phyloP scores from a whole-genome alignment of 1,284 basidiomycete genomes.

The Marasmius sp. region DNA sequence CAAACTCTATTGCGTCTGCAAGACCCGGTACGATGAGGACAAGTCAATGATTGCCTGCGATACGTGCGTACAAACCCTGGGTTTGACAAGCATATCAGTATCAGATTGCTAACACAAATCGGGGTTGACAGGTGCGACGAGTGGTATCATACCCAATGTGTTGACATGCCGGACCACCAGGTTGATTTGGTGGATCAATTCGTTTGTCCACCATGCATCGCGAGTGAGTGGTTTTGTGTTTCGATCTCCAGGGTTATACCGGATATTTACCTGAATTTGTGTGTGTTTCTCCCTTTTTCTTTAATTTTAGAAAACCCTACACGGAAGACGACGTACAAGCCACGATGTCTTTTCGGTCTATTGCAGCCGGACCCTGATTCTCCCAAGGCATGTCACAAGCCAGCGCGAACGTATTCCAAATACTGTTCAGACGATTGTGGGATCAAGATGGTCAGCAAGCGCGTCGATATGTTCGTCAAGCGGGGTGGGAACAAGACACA shows the following conservation, averaged over 20 bases:
- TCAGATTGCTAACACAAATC: conserved; percentile 6
- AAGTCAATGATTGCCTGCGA: conserved; percentile 90
- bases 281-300: conserved; percentile 10
- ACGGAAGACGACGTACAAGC: conserved; percentile 75
- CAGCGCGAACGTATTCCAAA: conserved; percentile 78
- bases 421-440: conserved; percentile 84
- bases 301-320: conserved; percentile 54
- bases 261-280: not conserved
- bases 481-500: conserved; percentile 58
- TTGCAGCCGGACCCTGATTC: conserved; percentile 60
- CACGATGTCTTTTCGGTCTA: conserved; percentile 67
- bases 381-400: conserved; percentile 69
- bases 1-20: conserved; percentile 81
- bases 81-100: not conserved
- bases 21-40: conserved; percentile 80
- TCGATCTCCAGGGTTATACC: no score
- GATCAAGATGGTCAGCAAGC: conserved; percentile 61
- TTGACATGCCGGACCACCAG: conserved; percentile 73
- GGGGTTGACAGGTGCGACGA: conserved; percentile 69
- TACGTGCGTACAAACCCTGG: conserved; percentile 45
- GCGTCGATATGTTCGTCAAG: conserved; percentile 57
- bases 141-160: conserved; percentile 85
- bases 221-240: conserved; percentile 48
- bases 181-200: conserved; percentile 87
- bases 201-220: conserved; percentile 74